Conservation (phyloP, 2,329 filamentous ascomycete genomes). For the Penicillium hesseltinei region DNA sequence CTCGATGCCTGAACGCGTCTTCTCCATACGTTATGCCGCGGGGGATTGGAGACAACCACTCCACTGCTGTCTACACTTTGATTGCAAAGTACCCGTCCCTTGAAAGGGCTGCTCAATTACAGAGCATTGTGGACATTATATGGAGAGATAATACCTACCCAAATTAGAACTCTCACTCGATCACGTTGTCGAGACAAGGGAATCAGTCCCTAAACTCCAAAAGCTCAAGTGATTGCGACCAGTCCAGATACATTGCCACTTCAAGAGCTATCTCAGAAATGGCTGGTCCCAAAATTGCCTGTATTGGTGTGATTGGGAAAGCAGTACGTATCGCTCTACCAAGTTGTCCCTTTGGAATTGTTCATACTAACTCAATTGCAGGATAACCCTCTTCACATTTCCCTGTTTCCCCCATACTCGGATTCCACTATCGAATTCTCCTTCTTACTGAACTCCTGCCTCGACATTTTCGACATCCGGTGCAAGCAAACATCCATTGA, state of each 20-base stretch:
- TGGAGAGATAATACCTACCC: neutral
- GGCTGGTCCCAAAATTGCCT: constrained; percentile 74
- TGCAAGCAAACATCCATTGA: constrained; percentile 69
- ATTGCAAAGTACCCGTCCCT: neutral
- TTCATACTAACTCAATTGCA: constrained; percentile 40
- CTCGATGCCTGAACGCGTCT: constrained; percentile 4
- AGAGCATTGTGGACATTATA: neutral
- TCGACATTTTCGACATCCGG: constrained; percentile 91
- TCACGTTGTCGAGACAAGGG: neutral
- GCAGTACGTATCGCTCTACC: constrained; percentile 59
- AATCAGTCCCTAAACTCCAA: neutral
- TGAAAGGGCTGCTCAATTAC: neutral
- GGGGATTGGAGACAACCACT: constrained; percentile 1
- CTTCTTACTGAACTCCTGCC: constrained; percentile 82
- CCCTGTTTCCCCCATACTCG: constrained; percentile 77
- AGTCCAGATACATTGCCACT: neutral
- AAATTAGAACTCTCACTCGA: neutral
- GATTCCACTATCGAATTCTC: constrained; percentile 73
- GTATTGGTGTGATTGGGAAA: constrained; percentile 89
- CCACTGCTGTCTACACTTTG: neutral
- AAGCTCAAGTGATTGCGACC: neutral
- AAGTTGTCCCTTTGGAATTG: neutral
- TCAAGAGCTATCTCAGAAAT: constrained; percentile 29
- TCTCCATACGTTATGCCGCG: neutral
- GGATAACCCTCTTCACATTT: constrained; percentile 95